A percentile compares a stretch with the other conserved stretches of the same genome.
Evolutionary conservation across 306 rosid species (phyloP).

Genomic region (Cicer bijugum): DNA sequence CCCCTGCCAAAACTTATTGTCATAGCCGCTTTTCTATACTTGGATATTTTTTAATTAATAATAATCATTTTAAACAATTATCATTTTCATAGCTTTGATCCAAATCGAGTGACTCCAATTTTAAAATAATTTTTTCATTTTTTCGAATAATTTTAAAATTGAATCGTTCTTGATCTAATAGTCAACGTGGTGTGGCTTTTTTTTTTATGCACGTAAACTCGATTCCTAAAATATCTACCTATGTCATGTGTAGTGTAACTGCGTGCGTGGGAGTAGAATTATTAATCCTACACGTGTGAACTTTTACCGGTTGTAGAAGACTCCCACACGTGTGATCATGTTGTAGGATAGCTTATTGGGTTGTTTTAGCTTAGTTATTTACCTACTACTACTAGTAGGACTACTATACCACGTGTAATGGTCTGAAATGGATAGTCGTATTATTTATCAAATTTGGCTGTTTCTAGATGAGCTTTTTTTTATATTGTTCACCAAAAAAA

Average conservation of each 20-base stretch:
- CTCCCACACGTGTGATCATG: background rate
- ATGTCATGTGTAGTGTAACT: background rate
- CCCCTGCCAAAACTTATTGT: background rate
- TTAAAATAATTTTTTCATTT: no score
- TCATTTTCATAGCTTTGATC: background rate
- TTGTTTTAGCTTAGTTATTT: background rate
- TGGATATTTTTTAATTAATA: no score
- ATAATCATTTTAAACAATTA: background rate
- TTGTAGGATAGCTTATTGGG: background rate
- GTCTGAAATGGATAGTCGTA: slow-evolving; percentile 8
- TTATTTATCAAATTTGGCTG: background rate
- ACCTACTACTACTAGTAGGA: background rate
- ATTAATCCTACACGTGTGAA: background rate
- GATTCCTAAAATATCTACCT: background rate
- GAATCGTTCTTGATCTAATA: no score
- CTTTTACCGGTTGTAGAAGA: background rate
- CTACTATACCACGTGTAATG: slow-evolving; percentile 2
- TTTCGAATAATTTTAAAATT: no score
- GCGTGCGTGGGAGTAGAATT: background rate
- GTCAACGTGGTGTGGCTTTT: no score
- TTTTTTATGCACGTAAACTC: no score
- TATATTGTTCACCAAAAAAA: no score
- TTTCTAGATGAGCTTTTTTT: slow-evolving; percentile 33
- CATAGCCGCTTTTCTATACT: slow-evolving; percentile 45
- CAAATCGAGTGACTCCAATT: no score